A percentile compares a stretch with the other conserved stretches of the same genome.
Conservation (phyloP, 768 basidiomycete genomes). For the Boletales sp. region DNA sequence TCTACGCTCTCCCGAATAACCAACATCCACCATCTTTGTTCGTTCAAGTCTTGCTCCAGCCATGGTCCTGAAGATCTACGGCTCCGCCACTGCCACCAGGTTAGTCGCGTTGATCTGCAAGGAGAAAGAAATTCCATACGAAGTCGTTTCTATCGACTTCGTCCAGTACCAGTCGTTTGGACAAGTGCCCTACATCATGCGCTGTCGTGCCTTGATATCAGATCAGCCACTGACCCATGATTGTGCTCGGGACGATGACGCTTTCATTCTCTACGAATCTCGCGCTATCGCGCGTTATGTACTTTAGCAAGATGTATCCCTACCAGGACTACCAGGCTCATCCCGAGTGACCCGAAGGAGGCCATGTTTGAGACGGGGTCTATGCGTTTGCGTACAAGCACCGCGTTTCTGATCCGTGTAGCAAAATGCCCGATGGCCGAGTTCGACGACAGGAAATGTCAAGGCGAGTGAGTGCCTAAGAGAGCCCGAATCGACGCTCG, state of each 20-base stretch:
- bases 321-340: conserved; percentile 42
- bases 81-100: too few species aligned
- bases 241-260: conserved; percentile 31
- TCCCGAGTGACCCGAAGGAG: conserved; percentile 41
- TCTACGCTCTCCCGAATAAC: too few species aligned
- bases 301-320: conserved; percentile 53
- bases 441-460: conserved; percentile 21
- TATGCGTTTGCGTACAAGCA: neutral
- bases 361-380: conserved; percentile 34
- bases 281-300: conserved; percentile 61
- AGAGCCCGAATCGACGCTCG: conserved; percentile 36
- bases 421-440: conserved; percentile 2
- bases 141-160: too few species aligned
- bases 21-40: too few species aligned
- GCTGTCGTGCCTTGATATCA: too few species aligned
- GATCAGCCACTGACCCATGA: too few species aligned
- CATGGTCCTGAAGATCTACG: too few species aligned
- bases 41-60: too few species aligned
- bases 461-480: conserved; percentile 10
- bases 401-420: neutral
- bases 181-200: too few species aligned
- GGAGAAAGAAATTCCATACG: too few species aligned
- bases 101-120: too few species aligned
- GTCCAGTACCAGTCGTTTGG: too few species aligned
- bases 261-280: conserved; percentile 58